These are phyloP conservation scores for Penicillium desertorum DNA, from an alignment of 495 filamentous ascomycete genomes.

Conservation along the genomic window DNA sequence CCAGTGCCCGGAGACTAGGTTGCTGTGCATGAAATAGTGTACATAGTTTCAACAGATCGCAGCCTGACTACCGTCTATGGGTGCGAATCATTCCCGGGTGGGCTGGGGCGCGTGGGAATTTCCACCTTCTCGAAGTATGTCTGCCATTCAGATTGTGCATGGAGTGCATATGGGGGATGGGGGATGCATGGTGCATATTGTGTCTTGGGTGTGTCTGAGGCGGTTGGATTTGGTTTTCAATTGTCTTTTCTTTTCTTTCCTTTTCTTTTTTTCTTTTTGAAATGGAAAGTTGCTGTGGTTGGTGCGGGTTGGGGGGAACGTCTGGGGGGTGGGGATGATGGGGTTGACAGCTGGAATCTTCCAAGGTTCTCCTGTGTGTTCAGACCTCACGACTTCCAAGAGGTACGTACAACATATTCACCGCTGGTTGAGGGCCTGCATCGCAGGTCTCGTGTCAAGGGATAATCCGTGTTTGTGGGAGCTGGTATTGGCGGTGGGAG, in stretches of 20 bases:
- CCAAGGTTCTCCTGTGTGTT: neutral
- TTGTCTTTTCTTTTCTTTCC: neutral
- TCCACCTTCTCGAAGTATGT: slow-evolving; percentile 32
- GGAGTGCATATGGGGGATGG: slow-evolving; percentile 1
- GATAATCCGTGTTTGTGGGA: neutral
- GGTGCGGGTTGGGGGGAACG: slow-evolving; percentile 6
- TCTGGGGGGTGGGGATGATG: neutral
- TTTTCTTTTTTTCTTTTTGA: neutral
- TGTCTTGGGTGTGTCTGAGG: neutral
- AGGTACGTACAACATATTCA: slow-evolving; percentile 1
- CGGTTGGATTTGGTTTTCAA: neutral
- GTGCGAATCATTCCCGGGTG: neutral
- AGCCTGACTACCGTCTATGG: neutral
- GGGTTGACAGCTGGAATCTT: slow-evolving; percentile 5
- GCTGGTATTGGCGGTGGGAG: slow-evolving; percentile 8
- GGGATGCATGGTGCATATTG: neutral
- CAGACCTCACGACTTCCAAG: neutral
- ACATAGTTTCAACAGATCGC: neutral
- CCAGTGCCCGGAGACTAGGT: neutral
- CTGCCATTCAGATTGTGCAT: slow-evolving; percentile 1
- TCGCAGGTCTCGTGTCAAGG: slow-evolving; percentile 5
- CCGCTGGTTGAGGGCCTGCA: slow-evolving; percentile 7
- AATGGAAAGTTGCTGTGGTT: neutral
- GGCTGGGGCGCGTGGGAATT: neutral
- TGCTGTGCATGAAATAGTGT: neutral